phyloP scores from a whole-genome alignment of 306 rosid genomes.

The Gastrolobium villosum region DNA sequence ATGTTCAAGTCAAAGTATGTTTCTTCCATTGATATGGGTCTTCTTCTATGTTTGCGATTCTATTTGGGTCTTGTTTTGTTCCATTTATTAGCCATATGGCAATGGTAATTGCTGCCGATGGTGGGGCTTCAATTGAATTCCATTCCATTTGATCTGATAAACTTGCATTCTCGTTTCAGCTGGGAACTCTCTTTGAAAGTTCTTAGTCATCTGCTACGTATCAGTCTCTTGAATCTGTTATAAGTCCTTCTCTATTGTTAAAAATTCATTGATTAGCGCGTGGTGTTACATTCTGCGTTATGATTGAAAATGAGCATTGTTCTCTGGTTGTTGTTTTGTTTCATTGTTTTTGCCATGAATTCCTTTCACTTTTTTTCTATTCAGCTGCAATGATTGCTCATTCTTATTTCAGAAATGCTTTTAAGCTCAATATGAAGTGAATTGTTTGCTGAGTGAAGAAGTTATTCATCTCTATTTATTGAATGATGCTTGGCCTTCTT shows the following conservation, averaged over 20 bases:
- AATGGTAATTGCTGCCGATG: constrained; percentile 30
- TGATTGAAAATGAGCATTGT: background rate
- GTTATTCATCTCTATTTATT: background rate
- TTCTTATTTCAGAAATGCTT: constrained; percentile 16
- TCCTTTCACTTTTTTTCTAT: constrained; percentile 20
- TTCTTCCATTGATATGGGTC: constrained; percentile 33
- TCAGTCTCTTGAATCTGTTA: constrained; percentile 23
- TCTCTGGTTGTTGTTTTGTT: background rate
- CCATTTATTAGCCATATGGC: background rate
- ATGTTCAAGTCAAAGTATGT: constrained; percentile 36
- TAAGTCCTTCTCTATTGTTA: constrained; percentile 4
- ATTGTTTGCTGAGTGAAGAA: too few relatives aligned
- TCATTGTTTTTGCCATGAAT: constrained; percentile 2
- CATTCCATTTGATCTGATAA: constrained; percentile 39
- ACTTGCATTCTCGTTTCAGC: constrained; percentile 39
- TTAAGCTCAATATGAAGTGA: constrained; percentile 2
- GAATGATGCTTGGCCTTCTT: constrained; percentile 12
- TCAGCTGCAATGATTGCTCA: background rate
- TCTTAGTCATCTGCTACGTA: constrained; percentile 15
- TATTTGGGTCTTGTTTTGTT: constrained; percentile 25
- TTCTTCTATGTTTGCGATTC: constrained; percentile 15
- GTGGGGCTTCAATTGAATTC: constrained; percentile 30
- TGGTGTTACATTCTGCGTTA: background rate
- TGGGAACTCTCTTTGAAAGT: constrained; percentile 33
- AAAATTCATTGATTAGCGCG: background rate